Conservation (phyloP, 106 monocot genomes). For the Allium cepa region DNA sequence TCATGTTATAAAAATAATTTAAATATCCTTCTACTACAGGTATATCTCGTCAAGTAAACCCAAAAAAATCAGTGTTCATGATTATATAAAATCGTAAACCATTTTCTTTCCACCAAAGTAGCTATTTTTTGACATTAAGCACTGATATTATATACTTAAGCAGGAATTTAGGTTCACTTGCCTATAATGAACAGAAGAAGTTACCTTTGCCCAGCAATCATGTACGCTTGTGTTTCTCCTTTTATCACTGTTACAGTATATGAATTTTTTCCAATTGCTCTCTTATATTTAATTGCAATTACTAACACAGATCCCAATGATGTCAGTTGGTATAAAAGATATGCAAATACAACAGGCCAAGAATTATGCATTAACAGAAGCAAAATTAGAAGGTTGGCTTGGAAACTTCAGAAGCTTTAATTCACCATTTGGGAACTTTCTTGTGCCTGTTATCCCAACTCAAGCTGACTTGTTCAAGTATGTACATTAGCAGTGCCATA, state of each 20-base stretch:
- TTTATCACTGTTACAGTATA: neutral
- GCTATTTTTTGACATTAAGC: too few species aligned
- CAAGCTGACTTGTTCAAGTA: constrained; percentile 27
- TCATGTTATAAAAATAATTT: too few species aligned
- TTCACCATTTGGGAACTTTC: constrained; percentile 75
- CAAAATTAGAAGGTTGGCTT: constrained; percentile 64
- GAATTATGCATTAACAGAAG: constrained; percentile 38
- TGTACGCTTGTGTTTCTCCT: neutral
- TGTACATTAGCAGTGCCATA: neutral
- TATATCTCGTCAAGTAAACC: too few species aligned
- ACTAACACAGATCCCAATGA: constrained; percentile 14
- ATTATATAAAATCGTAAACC: too few species aligned
- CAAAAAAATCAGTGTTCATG: too few species aligned
- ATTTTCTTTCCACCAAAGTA: too few species aligned
- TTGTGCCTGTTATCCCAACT: constrained; percentile 67
- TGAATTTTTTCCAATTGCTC: neutral
- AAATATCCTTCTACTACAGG: too few species aligned
- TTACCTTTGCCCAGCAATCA: neutral
- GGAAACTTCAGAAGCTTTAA: constrained; percentile 74
- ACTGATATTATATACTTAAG: neutral
- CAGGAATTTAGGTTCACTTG: neutral
- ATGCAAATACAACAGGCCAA: constrained; percentile 37
- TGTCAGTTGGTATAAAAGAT: constrained; percentile 10
- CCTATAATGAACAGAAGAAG: neutral
- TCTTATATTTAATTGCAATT: too few species aligned